Evolutionary conservation across 345 rosid genomes (phyloP).

Genomic region (Eucalyptus dawsonii): DNA sequence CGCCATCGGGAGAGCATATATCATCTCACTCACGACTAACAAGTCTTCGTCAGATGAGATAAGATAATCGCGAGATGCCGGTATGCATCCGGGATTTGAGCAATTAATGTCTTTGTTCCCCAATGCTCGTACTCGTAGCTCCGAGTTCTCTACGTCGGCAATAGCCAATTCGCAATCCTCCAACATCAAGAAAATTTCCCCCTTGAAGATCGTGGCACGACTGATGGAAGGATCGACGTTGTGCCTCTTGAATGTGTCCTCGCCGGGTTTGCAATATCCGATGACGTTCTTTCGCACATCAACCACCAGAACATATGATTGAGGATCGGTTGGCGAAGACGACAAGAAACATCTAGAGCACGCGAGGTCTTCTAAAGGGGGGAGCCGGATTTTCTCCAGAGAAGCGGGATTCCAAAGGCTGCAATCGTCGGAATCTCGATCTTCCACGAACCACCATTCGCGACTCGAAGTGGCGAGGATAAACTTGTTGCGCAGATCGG

Average conservation of each 20-base stretch:
- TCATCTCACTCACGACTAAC: not conserved
- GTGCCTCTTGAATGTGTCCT: not conserved
- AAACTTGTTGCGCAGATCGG: not conserved
- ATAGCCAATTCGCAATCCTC: not conserved
- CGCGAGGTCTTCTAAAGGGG: not conserved
- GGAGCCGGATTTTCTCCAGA: not conserved
- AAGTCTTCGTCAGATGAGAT: not conserved
- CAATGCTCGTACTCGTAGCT: not conserved
- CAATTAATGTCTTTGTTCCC: not conserved
- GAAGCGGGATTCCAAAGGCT: not conserved
- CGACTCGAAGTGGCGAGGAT: not conserved
- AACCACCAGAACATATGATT: not conserved
- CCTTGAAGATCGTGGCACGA: not conserved
- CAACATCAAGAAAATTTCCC: not conserved
- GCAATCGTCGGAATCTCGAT: not conserved
- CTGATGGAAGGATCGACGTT: not conserved
- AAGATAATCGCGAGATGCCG: fast-evolving
- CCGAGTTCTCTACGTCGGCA: not conserved
- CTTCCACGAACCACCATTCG: not conserved
- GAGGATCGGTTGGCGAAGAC: not conserved
- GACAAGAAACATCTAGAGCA: not conserved
- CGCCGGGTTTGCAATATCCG: not conserved
- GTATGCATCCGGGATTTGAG: not conserved
- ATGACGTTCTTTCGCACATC: not conserved
- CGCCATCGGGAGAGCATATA: not conserved